Evolutionary conservation across 2,329 filamentous ascomycete species (phyloP).

Genomic region (Xylariaceae sp.): DNA sequence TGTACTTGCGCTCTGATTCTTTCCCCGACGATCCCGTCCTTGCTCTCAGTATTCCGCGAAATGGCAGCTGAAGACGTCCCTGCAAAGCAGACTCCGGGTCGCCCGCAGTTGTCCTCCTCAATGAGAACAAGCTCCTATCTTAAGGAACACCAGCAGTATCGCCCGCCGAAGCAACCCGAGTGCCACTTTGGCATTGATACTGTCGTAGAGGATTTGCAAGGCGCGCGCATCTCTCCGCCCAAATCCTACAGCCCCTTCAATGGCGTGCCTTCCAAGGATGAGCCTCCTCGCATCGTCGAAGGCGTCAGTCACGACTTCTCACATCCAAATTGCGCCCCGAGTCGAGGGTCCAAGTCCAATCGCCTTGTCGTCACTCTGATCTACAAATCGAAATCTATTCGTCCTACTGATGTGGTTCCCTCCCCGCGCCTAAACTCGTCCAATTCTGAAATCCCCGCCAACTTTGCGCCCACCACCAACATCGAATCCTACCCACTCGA

Average conservation of each 20-base stretch:
- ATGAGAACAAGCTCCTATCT: constrained; percentile 61
- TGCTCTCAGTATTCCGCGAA: too few relatives aligned
- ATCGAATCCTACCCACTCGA: constrained; percentile 58
- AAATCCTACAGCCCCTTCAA: constrained; percentile 48
- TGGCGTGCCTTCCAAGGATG: constrained; percentile 55
- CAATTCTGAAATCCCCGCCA: constrained; percentile 41
- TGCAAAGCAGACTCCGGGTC: constrained; percentile 26
- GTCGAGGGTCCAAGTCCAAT: constrained; percentile 42
- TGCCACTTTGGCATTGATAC: constrained; percentile 60
- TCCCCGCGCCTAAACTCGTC: constrained; percentile 33
- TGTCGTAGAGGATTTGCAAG: constrained; percentile 53
- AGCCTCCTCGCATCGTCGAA: constrained; percentile 57
- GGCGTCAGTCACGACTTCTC: constrained; percentile 59
- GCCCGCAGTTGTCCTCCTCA: constrained; percentile 44
- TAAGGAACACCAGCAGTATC: constrained; percentile 60
- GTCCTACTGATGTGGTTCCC: constrained; percentile 23
- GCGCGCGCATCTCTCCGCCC: constrained; percentile 33
- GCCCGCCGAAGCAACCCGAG: constrained; percentile 50
- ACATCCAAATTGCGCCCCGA: constrained; percentile 58
- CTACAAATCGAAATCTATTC: constrained; percentile 45
- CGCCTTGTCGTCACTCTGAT: constrained; percentile 60
- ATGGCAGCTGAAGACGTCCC: constrained; percentile 25
- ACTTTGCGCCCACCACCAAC: constrained; percentile 56
- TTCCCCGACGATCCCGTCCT: too few relatives aligned
- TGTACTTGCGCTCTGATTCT: too few relatives aligned